These are phyloP conservation scores for Hyphodiscus hymeniophilus DNA, from an alignment of 495 filamentous ascomycete species.

Conservation along the genomic window DNA sequence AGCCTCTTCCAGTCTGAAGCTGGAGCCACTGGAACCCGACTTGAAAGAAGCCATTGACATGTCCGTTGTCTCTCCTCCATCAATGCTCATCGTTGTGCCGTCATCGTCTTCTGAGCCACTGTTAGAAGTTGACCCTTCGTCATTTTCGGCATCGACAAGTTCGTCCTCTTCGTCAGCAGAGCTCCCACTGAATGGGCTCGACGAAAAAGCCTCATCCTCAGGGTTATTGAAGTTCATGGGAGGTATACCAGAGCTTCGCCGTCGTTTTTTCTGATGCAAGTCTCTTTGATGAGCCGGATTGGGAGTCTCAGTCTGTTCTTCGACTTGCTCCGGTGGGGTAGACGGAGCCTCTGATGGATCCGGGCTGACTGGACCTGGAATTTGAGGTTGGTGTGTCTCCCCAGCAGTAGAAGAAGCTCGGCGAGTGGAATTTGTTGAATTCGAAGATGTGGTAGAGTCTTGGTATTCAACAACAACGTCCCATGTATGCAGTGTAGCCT, in stretches of 20 bases:
- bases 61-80: slow-evolving; percentile 60
- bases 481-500: slow-evolving; percentile 96
- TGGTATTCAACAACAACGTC: slow-evolving; percentile 86
- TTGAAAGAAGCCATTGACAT: slow-evolving; percentile 50
- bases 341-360: slow-evolving; percentile 56
- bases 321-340: slow-evolving; percentile 51
- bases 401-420: slow-evolving; percentile 54
- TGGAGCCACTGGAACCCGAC: slow-evolving; percentile 56
- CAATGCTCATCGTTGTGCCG: slow-evolving; percentile 67
- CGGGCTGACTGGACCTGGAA: slow-evolving; percentile 28
- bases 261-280: slow-evolving; percentile 55
- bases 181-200: slow-evolving; percentile 69
- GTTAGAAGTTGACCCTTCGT: slow-evolving; percentile 34
- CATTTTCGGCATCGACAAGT: slow-evolving; percentile 41
- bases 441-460: slow-evolving; percentile 78
- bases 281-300: slow-evolving; percentile 66
- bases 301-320: slow-evolving; percentile 46
- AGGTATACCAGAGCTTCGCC: slow-evolving; percentile 56
- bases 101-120: slow-evolving; percentile 57
- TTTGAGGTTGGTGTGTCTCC: slow-evolving; percentile 29
- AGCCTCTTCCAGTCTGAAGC: slow-evolving; percentile 62
- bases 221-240: slow-evolving; percentile 53
- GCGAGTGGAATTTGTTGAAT: slow-evolving; percentile 61
- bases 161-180: slow-evolving; percentile 54
- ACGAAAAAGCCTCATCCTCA: slow-evolving; percentile 60